Evolutionary conservation across 352 stramenopile genomes (phyloP), one percentile per base, ranked within the genome.

Genomic region (Bremia lactucae): DNA sequence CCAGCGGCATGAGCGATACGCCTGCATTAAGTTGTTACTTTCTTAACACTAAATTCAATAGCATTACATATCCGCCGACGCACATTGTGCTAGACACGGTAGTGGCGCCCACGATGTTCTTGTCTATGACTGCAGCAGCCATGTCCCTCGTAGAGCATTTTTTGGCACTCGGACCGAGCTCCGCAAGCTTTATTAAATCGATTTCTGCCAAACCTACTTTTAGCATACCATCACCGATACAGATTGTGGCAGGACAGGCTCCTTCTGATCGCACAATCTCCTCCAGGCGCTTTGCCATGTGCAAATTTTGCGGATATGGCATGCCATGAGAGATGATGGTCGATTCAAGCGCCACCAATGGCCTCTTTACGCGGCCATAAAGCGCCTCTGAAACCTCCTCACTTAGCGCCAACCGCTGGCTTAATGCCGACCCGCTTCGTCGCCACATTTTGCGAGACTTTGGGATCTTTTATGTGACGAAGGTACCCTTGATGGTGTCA

Each of bases 281-380:
- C 63, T 97, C 94, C 23, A 98, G 76, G 45, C 86, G 69, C 26
- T 67, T 62, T 6, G 92, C 95, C 64, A 97, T 90, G 43, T 96
- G 52, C 15, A 97, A 53, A 57, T 99, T 99, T 61, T 98, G 70
- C 36, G 96, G 96, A 66, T 88, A 99, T 23, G 96, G 96, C 94
- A 99, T 98, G 35, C 79, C 96, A 65, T 99, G 95, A 22, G 94
- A 96, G 46, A 99, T 96, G 63, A 99, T 99, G 36, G 96, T 99
- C n/a, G 86, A 97, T 68, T 99, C 96, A 14, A 99, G 79, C 31
- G 96, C 95, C 20, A 98, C 87, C 3, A 96, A 59, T 2, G 85
- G 79, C 28, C 44, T 63, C 39, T 60, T 70, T 9, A 25, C 22
- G 23, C 49, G 52, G 0, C 68, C 68, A 21, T 74, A 65, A 24